Evolutionary conservation across 768 basidiomycete genomes (phyloP).

Genomic region (Pulveroboletus sp.): DNA sequence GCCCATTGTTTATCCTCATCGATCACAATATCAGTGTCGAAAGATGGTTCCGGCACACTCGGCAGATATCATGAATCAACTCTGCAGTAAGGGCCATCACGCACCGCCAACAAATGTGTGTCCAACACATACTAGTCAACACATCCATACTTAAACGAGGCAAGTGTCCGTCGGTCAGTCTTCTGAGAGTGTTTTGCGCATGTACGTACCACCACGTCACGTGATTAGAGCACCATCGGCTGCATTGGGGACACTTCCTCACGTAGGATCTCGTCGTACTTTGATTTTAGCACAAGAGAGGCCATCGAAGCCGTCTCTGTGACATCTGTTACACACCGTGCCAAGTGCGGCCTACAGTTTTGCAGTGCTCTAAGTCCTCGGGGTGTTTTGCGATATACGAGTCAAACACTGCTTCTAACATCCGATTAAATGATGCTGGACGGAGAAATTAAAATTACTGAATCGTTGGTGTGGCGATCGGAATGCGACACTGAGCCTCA

Average conservation of each 20-base stretch:
- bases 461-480: slow-evolving; percentile 49
- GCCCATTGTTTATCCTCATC: slow-evolving; percentile 19
- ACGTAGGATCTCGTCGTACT: slow-evolving; percentile 42
- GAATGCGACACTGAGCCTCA: slow-evolving; percentile 51
- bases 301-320: slow-evolving; percentile 57
- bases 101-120: slow-evolving; percentile 75
- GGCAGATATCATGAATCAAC: slow-evolving; percentile 23
- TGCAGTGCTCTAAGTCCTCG: slow-evolving; percentile 65
- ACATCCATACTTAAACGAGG: no score
- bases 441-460: slow-evolving; percentile 48
- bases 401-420: slow-evolving; percentile 54
- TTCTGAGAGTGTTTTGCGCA: not conserved
- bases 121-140: slow-evolving; percentile 46
- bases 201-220: slow-evolving; percentile 50
- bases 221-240: slow-evolving; percentile 77
- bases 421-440: slow-evolving; percentile 45
- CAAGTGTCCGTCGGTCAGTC: not conserved
- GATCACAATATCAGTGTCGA: slow-evolving; percentile 9
- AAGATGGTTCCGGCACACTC: not conserved
- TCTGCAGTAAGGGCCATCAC: slow-evolving; percentile 34
- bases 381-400: slow-evolving; percentile 54
- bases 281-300: slow-evolving; percentile 48
- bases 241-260: slow-evolving; percentile 69
- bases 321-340: slow-evolving; percentile 60
- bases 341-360: slow-evolving; percentile 71